phyloP scores from a whole-genome alignment of 495 filamentous ascomycete species.

The Physcia stellaris region DNA sequence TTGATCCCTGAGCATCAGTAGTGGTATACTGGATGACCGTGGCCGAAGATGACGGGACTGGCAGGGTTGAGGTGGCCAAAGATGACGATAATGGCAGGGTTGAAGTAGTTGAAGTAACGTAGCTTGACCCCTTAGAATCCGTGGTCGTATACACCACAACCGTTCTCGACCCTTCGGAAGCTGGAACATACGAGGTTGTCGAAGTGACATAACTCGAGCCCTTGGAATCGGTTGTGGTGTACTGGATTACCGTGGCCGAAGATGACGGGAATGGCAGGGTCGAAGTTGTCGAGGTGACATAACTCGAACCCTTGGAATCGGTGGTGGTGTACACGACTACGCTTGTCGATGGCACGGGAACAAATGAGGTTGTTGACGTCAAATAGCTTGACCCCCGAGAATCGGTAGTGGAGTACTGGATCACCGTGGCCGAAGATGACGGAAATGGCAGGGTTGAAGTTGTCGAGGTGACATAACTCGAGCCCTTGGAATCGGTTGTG shows the following conservation, averaged over 20 bases:
- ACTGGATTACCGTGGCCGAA: not conserved
- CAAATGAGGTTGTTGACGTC: not conserved
- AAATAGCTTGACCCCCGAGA: not conserved
- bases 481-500: not conserved
- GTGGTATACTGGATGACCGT: conserved; percentile 1
- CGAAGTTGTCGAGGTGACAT: not conserved
- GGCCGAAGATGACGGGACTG: not conserved
- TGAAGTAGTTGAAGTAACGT: not conserved
- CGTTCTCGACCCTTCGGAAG: not conserved
- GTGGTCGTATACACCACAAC: not conserved
- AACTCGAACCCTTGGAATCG: not conserved
- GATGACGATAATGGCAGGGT: not conserved
- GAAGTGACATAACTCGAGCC: not conserved
- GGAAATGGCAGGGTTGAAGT: not conserved
- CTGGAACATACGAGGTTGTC: not conserved
- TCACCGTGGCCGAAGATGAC: not conserved
- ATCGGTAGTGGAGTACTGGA: not conserved
- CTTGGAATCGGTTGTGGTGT: not conserved
- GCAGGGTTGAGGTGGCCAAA: not conserved
- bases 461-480: not conserved
- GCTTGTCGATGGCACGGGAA: not conserved
- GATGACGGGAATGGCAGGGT: not conserved
- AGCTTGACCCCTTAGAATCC: not conserved
- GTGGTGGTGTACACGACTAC: not conserved
- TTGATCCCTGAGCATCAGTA: not conserved